Conservation (phyloP, 2,329 filamentous ascomycete genomes). For the Pseudopyricularia javanii region DNA sequence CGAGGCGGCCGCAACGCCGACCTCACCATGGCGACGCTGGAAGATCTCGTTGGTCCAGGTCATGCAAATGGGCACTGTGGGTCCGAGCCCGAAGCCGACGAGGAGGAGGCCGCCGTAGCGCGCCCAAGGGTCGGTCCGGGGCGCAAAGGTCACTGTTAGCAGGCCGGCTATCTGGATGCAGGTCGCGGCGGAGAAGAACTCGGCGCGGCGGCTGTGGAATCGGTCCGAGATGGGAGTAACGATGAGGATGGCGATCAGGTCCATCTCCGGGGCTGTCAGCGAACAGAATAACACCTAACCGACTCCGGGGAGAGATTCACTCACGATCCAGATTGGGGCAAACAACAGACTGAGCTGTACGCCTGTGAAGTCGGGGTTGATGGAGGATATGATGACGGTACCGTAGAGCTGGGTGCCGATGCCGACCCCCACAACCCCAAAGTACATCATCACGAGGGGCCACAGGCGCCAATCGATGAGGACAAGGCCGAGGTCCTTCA, state of each 20-base stretch:
- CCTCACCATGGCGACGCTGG: constrained; percentile 77
- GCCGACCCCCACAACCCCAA: constrained; percentile 84
- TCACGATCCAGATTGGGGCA: constrained; percentile 83
- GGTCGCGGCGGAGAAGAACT: constrained; percentile 69
- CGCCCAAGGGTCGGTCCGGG: constrained; percentile 57
- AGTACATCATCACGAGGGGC: constrained; percentile 84
- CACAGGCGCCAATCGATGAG: constrained; percentile 80
- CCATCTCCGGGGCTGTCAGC: constrained; percentile 44
- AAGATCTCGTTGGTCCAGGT: constrained; percentile 88
- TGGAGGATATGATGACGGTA: constrained; percentile 72
- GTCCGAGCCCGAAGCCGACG: constrained; percentile 80
- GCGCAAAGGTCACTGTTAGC: constrained; percentile 63
- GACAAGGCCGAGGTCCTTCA: constrained; percentile 57
- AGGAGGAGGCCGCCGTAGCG: constrained; percentile 82
- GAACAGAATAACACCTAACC: background rate
- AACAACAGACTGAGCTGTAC: constrained; percentile 72
- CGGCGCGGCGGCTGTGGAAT: constrained; percentile 66
- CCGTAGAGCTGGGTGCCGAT: constrained; percentile 85
- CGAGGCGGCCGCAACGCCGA: constrained; percentile 76
- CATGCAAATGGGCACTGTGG: constrained; percentile 89
- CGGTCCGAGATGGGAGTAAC: constrained; percentile 78
- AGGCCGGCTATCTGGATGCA: constrained; percentile 74
- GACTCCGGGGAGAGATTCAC: constrained; percentile 17
- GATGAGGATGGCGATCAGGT: constrained; percentile 74
- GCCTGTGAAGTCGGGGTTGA: constrained; percentile 59